Conservation (phyloP, 331 rosid species). For the Acacia pycnantha region DNA sequence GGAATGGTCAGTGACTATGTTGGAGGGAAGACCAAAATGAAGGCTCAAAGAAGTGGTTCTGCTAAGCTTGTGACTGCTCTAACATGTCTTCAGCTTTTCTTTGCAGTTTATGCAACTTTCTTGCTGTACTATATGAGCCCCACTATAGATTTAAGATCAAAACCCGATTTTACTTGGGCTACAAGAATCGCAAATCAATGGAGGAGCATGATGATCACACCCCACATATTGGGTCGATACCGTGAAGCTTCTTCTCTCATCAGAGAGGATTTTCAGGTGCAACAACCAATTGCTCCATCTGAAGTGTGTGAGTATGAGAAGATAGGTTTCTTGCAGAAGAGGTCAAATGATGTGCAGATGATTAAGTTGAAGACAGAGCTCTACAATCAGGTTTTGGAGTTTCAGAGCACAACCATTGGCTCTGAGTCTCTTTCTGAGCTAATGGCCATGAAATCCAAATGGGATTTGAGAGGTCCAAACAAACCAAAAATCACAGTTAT, state of each 20-base stretch:
- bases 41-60: slow-evolving; percentile 46
- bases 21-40: slow-evolving; percentile 61
- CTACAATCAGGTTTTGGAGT: slow-evolving; percentile 58
- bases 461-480: slow-evolving; percentile 58
- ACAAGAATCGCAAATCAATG: slow-evolving; percentile 73
- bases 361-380: slow-evolving; percentile 69
- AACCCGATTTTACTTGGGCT: slow-evolving; percentile 80
- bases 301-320: slow-evolving; percentile 74
- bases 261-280: slow-evolving; percentile 35
- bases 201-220: slow-evolving; percentile 62
- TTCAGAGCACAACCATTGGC: slow-evolving; percentile 56
- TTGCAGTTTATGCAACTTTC: slow-evolving; percentile 73
- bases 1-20: slow-evolving; percentile 85
- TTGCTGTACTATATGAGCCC: slow-evolving; percentile 86
- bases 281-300: slow-evolving; percentile 38
- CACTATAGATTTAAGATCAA: slow-evolving; percentile 67
- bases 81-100: slow-evolving; percentile 86
- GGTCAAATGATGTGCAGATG: slow-evolving; percentile 79
- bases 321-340: slow-evolving; percentile 92
- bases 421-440: slow-evolving; percentile 73
- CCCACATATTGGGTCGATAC: slow-evolving; percentile 63
- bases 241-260: slow-evolving; percentile 63
- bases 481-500: slow-evolving; percentile 79
- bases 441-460: slow-evolving; percentile 81
- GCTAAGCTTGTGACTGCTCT: slow-evolving; percentile 65